Conservation (phyloP, 1,139 yeast genomes). For the Dujonia santamariae region DNA sequence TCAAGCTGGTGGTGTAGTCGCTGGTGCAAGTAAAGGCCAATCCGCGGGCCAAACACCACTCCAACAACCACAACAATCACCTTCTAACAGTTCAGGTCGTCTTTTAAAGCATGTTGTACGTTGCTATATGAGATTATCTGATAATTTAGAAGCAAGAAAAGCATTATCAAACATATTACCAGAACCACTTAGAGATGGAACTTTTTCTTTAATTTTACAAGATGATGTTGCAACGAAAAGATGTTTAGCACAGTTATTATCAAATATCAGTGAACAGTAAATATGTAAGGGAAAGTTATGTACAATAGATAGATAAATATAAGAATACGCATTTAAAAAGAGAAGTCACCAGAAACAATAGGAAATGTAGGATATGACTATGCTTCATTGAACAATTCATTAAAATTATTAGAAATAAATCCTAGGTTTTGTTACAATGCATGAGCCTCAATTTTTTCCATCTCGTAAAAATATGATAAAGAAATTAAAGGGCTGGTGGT, state of each 20-base stretch:
- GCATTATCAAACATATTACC: slow-evolving; percentile 85
- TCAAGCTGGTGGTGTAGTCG: background rate
- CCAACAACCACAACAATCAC: slow-evolving; percentile 21
- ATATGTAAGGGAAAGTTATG: too few relatives aligned
- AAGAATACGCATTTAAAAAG: too few relatives aligned
- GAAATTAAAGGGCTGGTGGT: too few relatives aligned
- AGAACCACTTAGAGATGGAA: slow-evolving; percentile 85
- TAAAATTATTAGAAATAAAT: too few relatives aligned
- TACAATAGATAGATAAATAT: background rate
- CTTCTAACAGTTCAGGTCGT: slow-evolving; percentile 60
- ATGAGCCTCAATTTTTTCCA: too few relatives aligned
- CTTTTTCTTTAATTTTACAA: slow-evolving; percentile 72
- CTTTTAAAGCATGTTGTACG: slow-evolving; percentile 89
- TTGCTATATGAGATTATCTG: slow-evolving; percentile 87
- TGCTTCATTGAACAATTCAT: too few relatives aligned
- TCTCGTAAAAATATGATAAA: too few relatives aligned
- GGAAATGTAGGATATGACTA: too few relatives aligned
- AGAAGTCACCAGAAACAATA: too few relatives aligned
- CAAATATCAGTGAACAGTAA: slow-evolving; percentile 55
- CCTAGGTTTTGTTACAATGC: too few relatives aligned
- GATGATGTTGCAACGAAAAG: slow-evolving; percentile 89
- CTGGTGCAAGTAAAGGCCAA: background rate
- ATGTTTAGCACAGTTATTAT: slow-evolving; percentile 78
- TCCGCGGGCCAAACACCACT: background rate
- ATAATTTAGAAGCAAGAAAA: slow-evolving; percentile 86